phyloP scores from a whole-genome alignment of 129 eudicot genomes.

The Arctium lappa region DNA sequence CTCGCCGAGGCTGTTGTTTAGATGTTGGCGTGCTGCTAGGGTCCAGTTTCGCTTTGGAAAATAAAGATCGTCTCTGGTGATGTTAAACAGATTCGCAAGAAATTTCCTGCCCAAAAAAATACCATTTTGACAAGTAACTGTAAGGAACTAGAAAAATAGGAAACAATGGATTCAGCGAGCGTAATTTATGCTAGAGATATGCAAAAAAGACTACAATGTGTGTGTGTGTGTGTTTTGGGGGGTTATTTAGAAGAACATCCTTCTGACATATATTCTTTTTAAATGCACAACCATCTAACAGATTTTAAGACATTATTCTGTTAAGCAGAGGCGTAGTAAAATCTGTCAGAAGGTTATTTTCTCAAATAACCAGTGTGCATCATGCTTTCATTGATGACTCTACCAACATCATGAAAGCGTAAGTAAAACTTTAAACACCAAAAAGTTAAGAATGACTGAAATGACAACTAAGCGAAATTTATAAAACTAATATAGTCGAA shows the following conservation, averaged over 20 bases:
- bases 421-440: not conserved
- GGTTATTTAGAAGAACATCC: too few relatives aligned
- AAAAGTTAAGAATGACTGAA: not conserved
- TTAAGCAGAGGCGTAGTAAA: not conserved
- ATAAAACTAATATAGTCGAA: not conserved
- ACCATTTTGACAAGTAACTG: slow-evolving; percentile 8
- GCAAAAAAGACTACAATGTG: not conserved
- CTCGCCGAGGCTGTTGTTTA: slow-evolving; percentile 62
- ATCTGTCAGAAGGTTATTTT: not conserved
- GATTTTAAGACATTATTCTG: not conserved
- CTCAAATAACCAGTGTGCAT: not conserved
- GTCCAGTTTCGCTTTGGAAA: slow-evolving; percentile 68
- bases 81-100: slow-evolving; percentile 58
- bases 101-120: slow-evolving; percentile 51
- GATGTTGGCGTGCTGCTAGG: slow-evolving; percentile 53
- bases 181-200: not conserved
- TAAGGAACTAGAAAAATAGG: slow-evolving; percentile 5
- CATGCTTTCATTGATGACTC: not conserved
- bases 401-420: not conserved
- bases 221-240: too few relatives aligned
- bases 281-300: not conserved
- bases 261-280: too few relatives aligned
- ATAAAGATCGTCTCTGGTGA: slow-evolving; percentile 49
- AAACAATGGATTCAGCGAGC: not conserved
- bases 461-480: not conserved